These are phyloP conservation scores for Globisporangium ultimum DNA, from an alignment of 352 stramenopile species.

Conservation along the genomic window DNA sequence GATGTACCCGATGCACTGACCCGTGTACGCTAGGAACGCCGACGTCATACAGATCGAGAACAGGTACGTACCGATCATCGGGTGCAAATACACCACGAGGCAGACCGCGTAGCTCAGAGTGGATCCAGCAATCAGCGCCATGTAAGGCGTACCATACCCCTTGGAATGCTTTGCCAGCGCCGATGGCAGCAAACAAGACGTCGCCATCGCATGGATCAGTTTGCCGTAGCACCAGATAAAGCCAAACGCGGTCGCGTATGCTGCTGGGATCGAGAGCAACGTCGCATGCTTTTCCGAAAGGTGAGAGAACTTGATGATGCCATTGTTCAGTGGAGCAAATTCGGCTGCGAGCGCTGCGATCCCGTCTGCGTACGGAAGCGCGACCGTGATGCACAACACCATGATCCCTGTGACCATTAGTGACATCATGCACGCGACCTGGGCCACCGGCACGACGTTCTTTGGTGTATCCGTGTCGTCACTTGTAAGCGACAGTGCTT, in stretches of 20 bases:
- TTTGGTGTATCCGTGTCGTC: conserved; percentile 2
- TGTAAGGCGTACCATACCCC: conserved; percentile 17
- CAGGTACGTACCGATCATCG: not conserved
- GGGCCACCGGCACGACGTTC: conserved; percentile 15
- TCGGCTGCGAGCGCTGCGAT: conserved; percentile 18
- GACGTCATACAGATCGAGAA: conserved; percentile 5
- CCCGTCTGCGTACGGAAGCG: conserved; percentile 4
- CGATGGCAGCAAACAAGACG: conserved; percentile 32
- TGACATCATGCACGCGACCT: conserved; percentile 32
- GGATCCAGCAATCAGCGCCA: conserved; percentile 22
- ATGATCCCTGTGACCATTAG: conserved; percentile 24
- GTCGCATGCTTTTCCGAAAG: conserved; percentile 18
- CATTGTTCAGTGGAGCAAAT: conserved; percentile 28
- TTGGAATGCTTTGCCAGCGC: conserved; percentile 20
- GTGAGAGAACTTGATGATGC: conserved; percentile 28
- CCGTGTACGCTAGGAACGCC: conserved; percentile 26
- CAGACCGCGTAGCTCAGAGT: conserved; percentile 32
- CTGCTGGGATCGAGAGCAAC: conserved; percentile 40
- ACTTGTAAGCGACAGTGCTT: conserved; percentile 26
- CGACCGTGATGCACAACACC: conserved; percentile 19
- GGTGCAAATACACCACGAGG: conserved; percentile 25
- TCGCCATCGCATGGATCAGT: conserved; percentile 44
- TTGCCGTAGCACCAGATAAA: conserved; percentile 61
- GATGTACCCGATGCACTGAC: conserved; percentile 26
- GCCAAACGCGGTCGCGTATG: conserved; percentile 45